Conservation (phyloP, 768 basidiomycete genomes). For the Russula brevipes region DNA sequence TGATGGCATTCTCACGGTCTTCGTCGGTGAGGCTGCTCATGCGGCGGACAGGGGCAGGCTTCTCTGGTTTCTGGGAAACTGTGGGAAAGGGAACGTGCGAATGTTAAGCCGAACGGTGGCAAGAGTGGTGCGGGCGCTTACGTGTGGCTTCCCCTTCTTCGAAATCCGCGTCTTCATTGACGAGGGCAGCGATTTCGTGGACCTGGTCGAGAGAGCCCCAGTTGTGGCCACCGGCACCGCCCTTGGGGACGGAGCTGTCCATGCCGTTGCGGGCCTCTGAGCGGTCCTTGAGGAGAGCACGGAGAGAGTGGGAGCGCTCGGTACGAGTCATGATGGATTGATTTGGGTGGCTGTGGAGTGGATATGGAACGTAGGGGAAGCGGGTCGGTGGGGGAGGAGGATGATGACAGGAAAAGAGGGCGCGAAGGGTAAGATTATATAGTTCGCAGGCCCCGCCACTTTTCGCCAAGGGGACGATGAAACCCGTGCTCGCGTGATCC, state of each 20-base stretch:
- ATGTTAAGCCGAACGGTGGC: conserved; percentile 9
- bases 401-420: not conserved
- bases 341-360: not conserved
- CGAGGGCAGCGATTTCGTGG: conserved; percentile 52
- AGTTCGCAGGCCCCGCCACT: conserved; percentile 1
- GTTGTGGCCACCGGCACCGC: conserved; percentile 77
- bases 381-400: too few species aligned
- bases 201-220: conserved; percentile 67
- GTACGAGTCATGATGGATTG: conserved; percentile 67
- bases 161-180: conserved; percentile 51
- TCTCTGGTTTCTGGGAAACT: conserved; percentile 2
- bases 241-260: conserved; percentile 66
- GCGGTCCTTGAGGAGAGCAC: conserved; percentile 70
- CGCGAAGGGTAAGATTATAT: conserved; percentile 2
- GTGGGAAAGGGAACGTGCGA: not conserved
- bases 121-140: conserved; percentile 2
- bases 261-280: conserved; percentile 74
- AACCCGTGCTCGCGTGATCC: conserved; percentile 11
- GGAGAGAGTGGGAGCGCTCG: conserved; percentile 62
- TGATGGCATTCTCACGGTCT: conserved; percentile 55
- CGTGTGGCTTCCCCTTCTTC: conserved; percentile 33
- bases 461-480: conserved; percentile 5
- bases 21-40: conserved; percentile 51
- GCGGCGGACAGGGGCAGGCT: conserved; percentile 23
- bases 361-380: not conserved